Conservation (phyloP, 139 green algal genomes). For the Pseudopediastrum boryanum region DNA sequence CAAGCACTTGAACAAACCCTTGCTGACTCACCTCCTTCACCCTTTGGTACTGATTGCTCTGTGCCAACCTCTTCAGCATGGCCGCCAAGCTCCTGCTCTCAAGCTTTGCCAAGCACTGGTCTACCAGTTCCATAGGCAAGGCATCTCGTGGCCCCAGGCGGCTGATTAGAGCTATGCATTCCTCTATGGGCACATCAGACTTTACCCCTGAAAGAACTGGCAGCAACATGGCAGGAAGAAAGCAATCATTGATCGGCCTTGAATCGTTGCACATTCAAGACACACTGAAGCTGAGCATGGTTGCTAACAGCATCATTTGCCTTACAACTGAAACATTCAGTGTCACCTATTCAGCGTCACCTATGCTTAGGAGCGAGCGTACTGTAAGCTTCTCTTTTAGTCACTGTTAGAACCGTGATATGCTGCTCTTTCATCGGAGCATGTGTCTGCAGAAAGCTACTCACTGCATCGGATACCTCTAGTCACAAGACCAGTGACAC, state of each 20-base stretch:
- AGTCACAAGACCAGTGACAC: too few species aligned
- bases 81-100: slow-evolving; percentile 34
- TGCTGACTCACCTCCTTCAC: slow-evolving; percentile 21
- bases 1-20: neutral
- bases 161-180: slow-evolving; percentile 12
- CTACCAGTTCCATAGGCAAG: slow-evolving; percentile 12
- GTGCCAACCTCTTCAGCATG: slow-evolving; percentile 39
- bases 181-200: slow-evolving; percentile 29
- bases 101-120: slow-evolving; percentile 2
- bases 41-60: neutral
- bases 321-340: too few species aligned
- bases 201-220: neutral
- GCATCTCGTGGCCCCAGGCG: neutral
- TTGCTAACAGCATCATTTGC: slow-evolving; percentile 17
- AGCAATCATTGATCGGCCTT: slow-evolving; percentile 22
- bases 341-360: too few species aligned
- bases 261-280: neutral
- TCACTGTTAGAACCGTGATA: too few species aligned
- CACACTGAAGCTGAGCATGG: neutral
- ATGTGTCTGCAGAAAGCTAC: too few species aligned
- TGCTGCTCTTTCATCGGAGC: too few species aligned
- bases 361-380: too few species aligned
- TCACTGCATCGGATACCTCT: too few species aligned
- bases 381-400: too few species aligned
- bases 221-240: neutral